Conservation (phyloP, 345 rosid species). For the Rhizophora mangle region DNA sequence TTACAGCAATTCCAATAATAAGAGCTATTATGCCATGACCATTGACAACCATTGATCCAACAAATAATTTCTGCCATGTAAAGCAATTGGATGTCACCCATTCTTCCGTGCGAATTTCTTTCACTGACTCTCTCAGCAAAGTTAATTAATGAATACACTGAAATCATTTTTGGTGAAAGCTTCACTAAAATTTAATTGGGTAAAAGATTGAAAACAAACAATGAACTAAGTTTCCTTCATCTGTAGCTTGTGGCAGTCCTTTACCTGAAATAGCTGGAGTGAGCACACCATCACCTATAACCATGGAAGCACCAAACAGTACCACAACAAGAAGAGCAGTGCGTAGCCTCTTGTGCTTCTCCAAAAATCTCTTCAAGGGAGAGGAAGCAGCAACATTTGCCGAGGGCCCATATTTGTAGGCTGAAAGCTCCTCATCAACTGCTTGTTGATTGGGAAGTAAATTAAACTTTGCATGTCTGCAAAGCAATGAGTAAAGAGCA, state of each 20-base stretch:
- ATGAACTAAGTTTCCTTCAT: background rate
- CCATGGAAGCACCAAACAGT: slow-evolving; percentile 80
- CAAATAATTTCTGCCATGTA: background rate
- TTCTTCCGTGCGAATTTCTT: background rate
- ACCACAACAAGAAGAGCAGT: slow-evolving; percentile 72
- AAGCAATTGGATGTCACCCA: slow-evolving; percentile 3
- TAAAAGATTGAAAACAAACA: background rate
- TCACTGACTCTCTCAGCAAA: too few relatives aligned
- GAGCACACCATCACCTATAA: slow-evolving; percentile 86
- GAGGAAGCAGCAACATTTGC: slow-evolving; percentile 38
- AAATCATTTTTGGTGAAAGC: too few relatives aligned
- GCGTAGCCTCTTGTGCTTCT: slow-evolving; percentile 69
- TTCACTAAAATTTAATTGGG: background rate
- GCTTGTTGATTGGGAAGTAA: slow-evolving; percentile 95
- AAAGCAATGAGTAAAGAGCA: slow-evolving; percentile 87
- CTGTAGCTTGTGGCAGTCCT: background rate
- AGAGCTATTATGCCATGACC: slow-evolving; percentile 2
- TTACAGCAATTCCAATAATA: background rate
- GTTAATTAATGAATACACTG: too few relatives aligned
- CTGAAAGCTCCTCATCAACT: slow-evolving; percentile 89
- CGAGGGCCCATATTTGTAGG: slow-evolving; percentile 69
- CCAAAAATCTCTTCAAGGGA: slow-evolving; percentile 60
- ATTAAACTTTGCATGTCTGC: slow-evolving; percentile 83
- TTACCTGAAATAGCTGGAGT: slow-evolving; percentile 89
- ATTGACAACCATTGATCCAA: background rate